Base-by-base conservation (phyloP, 371 early-diverging fungal genomes). In the Rhizopus delemar region DNA sequence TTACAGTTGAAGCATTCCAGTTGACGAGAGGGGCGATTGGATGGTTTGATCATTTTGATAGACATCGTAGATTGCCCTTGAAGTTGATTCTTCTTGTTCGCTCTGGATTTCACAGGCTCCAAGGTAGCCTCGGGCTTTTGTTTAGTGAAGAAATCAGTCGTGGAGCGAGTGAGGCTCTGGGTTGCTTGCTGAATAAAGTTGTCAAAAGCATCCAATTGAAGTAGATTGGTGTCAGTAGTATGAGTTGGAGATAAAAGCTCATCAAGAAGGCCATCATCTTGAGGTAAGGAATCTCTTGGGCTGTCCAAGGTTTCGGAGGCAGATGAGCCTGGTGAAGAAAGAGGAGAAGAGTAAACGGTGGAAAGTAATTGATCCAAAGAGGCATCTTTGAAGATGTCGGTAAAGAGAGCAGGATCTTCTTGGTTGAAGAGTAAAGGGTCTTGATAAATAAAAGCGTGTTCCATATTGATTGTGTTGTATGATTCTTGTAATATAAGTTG, bases 1-100 rank as follows among this genome's bases (percentile, higher is more conserved):
- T 83, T 82, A 61, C 93, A 93, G 64, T 93, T 93, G 73, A 77
- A 88, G 70, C 93, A 93, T 55, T 83, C 81, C 38, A 90, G 68
- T 60, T 88, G 80, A 39, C 91, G 87, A 8, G 77, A 66, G 35
- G 85, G 66, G 11, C 71, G 66, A 41, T 35, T 46, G 7, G 68
- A 65, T 29, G 55, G 63, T 29, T 62, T 68, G 13, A 59, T 58
- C 8, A 65, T 57, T 56, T 62, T 59, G 41, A 65, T 62, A 22
- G 69, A 55, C 56, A 67, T 62, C 29, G 65, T 57, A 32, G 65
- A 60, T 55, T 65, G 62, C 7, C 68, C 68, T 53, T 62, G 59
- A 32, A 56, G 58, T 46, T 55, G 55, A 9, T 65, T 57, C 59
- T 68, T 60, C 58, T 65, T 64, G 45, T 22, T 22, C 22, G 53